Percentiles rank a stretch among this genome's conserved stretches.
Conservation (phyloP, 2,329 filamentous ascomycete species). For the Pyricularia sp. region DNA sequence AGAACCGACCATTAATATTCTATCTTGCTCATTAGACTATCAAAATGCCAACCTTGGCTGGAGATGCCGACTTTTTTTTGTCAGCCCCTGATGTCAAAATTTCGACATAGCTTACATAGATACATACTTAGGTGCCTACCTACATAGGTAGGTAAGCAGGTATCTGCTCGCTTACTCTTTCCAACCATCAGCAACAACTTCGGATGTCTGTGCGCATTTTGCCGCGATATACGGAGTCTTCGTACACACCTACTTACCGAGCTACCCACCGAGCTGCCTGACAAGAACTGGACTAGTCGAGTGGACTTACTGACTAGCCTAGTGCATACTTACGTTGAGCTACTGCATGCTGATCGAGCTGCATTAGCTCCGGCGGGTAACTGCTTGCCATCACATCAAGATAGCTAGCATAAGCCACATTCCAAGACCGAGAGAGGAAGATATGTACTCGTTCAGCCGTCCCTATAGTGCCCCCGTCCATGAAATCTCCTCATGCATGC, state of each 20-base stretch:
- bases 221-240: not conserved
- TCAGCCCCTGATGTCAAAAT: not conserved
- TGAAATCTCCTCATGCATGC: not conserved
- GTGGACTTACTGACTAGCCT: not conserved
- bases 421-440: not conserved
- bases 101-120: not conserved
- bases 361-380: slow-evolving; percentile 1
- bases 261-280: not conserved
- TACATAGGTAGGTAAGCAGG: not conserved
- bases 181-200: not conserved
- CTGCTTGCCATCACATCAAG: not conserved
- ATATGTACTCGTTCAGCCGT: not conserved
- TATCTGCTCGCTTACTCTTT: not conserved
- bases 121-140: not conserved
- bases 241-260: not conserved
- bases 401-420: not conserved
- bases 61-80: not conserved
- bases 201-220: not conserved
- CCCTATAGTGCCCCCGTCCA: not conserved
- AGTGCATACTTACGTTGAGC: not conserved
- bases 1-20: not conserved
- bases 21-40: not conserved
- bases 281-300: not conserved
- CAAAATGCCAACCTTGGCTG: not conserved
- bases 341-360: not conserved